Evolutionary conservation across 257 asterid genomes (phyloP).

Genomic region (Oldenlandia corymbosa): DNA sequence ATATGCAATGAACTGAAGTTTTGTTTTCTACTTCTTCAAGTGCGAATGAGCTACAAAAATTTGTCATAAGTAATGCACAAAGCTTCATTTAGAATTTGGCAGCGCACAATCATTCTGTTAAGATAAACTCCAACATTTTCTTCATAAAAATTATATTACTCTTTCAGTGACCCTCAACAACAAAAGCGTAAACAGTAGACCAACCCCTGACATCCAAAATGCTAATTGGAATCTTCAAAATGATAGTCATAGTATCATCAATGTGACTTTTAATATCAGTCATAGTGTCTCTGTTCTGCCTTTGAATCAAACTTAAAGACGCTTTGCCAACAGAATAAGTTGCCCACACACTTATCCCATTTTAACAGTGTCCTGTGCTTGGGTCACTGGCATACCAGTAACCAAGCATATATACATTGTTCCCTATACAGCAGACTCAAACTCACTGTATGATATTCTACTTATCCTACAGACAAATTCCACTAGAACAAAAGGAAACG

Average conservation of each 20-base stretch:
- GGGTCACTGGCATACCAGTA: no score
- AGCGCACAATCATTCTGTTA: neutral
- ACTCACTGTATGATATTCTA: neutral
- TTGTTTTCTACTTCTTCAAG: neutral
- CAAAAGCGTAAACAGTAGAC: neutral
- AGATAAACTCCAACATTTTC: neutral
- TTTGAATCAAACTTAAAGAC: neutral
- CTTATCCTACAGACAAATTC: neutral
- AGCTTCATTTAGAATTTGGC: neutral
- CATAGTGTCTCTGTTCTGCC: neutral
- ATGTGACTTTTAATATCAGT: slow-evolving; percentile 1
- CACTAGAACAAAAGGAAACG: neutral
- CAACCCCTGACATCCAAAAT: neutral
- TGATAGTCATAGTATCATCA: neutral
- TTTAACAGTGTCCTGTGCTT: neutral
- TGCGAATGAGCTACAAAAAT: neutral
- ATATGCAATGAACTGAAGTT: neutral
- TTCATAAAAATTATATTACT: neutral
- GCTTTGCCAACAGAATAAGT: neutral
- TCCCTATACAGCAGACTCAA: neutral
- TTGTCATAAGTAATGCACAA: neutral
- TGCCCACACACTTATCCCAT: no score
- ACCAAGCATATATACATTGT: no score
- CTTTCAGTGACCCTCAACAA: neutral
- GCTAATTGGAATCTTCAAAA: neutral